Conservation (phyloP, 768 basidiomycete species). For the Amanita inopinata region DNA sequence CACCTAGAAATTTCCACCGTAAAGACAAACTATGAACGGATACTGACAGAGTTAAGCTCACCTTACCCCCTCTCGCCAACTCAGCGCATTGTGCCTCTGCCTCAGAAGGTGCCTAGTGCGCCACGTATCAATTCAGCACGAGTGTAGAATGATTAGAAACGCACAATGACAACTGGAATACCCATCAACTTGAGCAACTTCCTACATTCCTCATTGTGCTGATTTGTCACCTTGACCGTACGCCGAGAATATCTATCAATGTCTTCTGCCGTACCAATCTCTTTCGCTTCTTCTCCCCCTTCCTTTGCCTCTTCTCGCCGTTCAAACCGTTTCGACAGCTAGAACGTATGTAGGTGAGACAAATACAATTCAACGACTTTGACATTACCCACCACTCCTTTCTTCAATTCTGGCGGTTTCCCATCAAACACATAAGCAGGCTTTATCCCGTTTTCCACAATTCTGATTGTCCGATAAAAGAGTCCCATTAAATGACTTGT, state of each 20-base stretch:
- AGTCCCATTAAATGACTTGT: conserved; percentile 99
- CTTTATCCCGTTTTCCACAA: conserved; percentile 98
- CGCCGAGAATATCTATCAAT: conserved; percentile 84
- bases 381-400: conserved; percentile 75
- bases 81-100: conserved; percentile 99
- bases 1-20: conserved; percentile 43
- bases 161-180: conserved; percentile 85
- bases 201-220: conserved; percentile 95
- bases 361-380: conserved; percentile 1
- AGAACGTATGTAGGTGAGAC: conserved; percentile 7
- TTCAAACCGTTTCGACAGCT: conserved; percentile 97
- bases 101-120: conserved; percentile 83
- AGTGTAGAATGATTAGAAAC: conserved; percentile 17
- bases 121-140: conserved; percentile 5
- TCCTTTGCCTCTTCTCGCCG: conserved; percentile 88
- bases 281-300: conserved; percentile 93
- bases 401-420: conserved; percentile 95
- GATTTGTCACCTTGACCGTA: conserved; percentile 88
- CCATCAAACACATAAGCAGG: conserved; percentile 98
- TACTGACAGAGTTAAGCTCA: conserved; percentile 14
- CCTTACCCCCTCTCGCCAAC: conserved; percentile 92
- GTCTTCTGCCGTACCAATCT: conserved; percentile 89
- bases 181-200: conserved; percentile 89
- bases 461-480: conserved; percentile 95
- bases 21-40: background rate